Percentiles rank a stretch among this genome's conserved stretches.
These are phyloP conservation scores for Heliamphora exappendiculata DNA, from an alignment of 148 eudicot genomes.

Conservation along the genomic window DNA sequence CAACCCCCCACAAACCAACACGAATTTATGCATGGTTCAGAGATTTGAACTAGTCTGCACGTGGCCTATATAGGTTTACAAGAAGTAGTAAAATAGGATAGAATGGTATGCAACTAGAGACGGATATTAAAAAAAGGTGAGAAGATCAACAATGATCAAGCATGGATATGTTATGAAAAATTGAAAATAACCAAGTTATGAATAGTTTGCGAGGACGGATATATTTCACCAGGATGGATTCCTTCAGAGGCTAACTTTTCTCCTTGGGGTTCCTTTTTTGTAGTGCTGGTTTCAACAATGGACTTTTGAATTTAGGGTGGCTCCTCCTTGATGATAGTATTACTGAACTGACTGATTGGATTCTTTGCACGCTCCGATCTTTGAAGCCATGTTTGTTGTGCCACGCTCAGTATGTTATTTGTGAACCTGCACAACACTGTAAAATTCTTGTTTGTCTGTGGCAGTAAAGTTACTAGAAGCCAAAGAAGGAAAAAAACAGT, in stretches of 20 bases:
- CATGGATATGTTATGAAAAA: too few species aligned
- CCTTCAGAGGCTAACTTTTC: conserved; percentile 44
- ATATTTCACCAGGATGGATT: conserved; percentile 81
- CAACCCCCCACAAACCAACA: not conserved
- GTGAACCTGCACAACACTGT: conserved; percentile 56
- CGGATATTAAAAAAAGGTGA: not conserved
- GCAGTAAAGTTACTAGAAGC: not conserved
- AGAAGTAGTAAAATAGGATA: too few species aligned
- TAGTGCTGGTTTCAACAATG: conserved; percentile 25
- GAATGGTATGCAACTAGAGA: not conserved
- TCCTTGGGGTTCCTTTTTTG: conserved; percentile 17
- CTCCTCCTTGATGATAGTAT: conserved; percentile 34
- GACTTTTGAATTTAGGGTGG: conserved; percentile 28
- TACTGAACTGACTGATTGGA: conserved; percentile 41
- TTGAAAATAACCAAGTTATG: too few species aligned
- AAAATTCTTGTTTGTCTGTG: not conserved
- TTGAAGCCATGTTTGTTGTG: conserved; percentile 89
- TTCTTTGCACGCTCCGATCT: conserved; percentile 71
- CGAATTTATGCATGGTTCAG: not conserved
- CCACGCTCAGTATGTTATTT: conserved; percentile 84
- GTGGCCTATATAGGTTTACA: not conserved
- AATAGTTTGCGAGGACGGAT: too few species aligned
- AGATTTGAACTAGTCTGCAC: not conserved
- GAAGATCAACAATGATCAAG: not conserved
- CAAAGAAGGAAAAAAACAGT: not conserved